Conservation (phyloP, 2,329 filamentous ascomycete genomes). For the Aspergillus phoenicis region DNA sequence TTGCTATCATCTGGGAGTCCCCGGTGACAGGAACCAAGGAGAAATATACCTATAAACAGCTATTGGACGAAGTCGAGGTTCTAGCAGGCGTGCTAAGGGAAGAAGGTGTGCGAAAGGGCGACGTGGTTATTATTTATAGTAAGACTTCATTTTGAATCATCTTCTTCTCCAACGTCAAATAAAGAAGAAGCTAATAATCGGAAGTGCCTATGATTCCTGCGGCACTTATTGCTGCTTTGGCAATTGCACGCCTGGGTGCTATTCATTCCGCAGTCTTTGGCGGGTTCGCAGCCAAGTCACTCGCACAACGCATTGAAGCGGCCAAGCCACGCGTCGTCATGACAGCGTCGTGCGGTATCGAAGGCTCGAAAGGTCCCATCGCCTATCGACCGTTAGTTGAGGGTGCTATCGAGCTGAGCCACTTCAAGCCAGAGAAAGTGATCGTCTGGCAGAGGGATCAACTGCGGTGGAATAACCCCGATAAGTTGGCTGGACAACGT, state of each 20-base stretch:
- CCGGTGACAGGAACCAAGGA: conserved; percentile 76
- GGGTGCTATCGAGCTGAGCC: conserved; percentile 68
- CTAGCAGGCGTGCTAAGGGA: conserved; percentile 80
- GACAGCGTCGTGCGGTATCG: conserved; percentile 90
- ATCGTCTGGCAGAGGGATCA: conserved; percentile 85
- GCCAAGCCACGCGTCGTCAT: conserved; percentile 74
- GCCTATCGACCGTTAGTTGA: conserved; percentile 77
- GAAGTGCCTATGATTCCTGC: conserved; percentile 94
- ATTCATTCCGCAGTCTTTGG: conserved; percentile 93
- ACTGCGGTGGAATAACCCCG: conserved; percentile 71
- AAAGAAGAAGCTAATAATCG: not conserved
- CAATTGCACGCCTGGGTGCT: conserved; percentile 77
- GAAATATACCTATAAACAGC: conserved; percentile 71
- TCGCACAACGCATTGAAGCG: conserved; percentile 87
- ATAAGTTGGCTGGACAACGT: conserved; percentile 68
- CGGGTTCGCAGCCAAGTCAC: conserved; percentile 77
- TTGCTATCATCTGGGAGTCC: conserved; percentile 85
- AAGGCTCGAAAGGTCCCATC: conserved; percentile 77
- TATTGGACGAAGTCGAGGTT: conserved; percentile 78
- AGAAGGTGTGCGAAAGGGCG: conserved; percentile 78
- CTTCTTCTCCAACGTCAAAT: not conserved
- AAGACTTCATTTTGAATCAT: conserved; percentile 33
- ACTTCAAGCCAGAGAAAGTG: conserved; percentile 70
- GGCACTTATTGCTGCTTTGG: conserved; percentile 82
- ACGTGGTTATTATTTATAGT: conserved; percentile 91